These are phyloP conservation scores for Diaporthe humulicola DNA, from an alignment of 2,329 filamentous ascomycete species.

Conservation along the genomic window DNA sequence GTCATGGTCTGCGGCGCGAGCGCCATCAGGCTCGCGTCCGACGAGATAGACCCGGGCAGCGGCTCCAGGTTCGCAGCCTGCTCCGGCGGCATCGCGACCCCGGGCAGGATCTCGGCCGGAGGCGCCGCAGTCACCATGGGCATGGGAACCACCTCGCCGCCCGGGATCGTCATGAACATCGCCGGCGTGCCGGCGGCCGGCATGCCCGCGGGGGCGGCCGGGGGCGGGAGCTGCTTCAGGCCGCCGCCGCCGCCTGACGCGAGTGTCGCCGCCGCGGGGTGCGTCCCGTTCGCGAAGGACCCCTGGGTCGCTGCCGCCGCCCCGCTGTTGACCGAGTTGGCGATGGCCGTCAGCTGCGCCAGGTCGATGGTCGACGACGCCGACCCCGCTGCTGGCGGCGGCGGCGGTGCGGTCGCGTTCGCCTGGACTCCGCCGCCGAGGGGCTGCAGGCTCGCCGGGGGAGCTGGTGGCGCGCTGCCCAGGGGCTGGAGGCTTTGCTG, in stretches of 20 bases:
- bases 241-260: too few relatives aligned
- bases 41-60: constrained; percentile 12
- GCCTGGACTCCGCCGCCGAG: constrained; percentile 2
- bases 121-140: constrained; percentile 5
- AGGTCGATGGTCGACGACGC: constrained; percentile 19
- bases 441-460: constrained; percentile 13
- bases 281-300: background rate
- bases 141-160: background rate
- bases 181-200: background rate
- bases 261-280: background rate
- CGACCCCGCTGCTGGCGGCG: background rate
- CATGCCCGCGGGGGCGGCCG: background rate
- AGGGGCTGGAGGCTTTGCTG: constrained; percentile 28
- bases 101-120: background rate
- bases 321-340: constrained; percentile 1
- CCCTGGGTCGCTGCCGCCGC: background rate
- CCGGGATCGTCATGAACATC: constrained; percentile 26
- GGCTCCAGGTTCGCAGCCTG: constrained; percentile 27
- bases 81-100: background rate
- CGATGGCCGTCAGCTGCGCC: constrained; percentile 14
- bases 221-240: background rate
- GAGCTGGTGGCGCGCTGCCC: background rate
- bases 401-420: constrained; percentile 15
- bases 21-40: constrained; percentile 28
- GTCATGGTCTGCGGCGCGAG: constrained; percentile 31